phyloP scores from a whole-genome alignment of 495 filamentous ascomycete species.

The Talaromyces wortmannii region DNA sequence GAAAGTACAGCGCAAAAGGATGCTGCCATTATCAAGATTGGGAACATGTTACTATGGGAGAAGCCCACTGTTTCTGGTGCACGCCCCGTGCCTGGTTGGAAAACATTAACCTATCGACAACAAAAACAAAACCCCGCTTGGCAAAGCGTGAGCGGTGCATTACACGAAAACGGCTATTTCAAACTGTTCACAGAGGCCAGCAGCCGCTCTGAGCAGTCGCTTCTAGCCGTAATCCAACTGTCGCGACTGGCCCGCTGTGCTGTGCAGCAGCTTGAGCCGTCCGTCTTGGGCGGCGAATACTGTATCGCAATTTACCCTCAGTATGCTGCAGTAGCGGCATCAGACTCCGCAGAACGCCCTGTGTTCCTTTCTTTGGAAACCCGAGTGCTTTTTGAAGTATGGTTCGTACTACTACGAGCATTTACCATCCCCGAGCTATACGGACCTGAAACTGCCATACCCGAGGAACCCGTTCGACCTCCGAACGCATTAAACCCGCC shows the following conservation, averaged over 20 bases:
- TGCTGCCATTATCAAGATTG: constrained; percentile 91
- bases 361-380: constrained; percentile 82
- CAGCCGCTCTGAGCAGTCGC: not conserved
- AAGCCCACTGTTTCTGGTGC: constrained; percentile 36
- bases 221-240: constrained; percentile 80
- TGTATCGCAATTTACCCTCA: constrained; percentile 88
- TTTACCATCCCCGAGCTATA: constrained; percentile 95
- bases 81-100: constrained; percentile 29
- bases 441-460: constrained; percentile 40
- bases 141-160: constrained; percentile 84
- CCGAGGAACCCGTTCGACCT: constrained; percentile 18
- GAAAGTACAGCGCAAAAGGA: constrained; percentile 61
- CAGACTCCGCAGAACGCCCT: constrained; percentile 36
- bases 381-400: constrained; percentile 87
- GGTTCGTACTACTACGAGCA: constrained; percentile 88
- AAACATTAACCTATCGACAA: constrained; percentile 47
- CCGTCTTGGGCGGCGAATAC: constrained; percentile 90
- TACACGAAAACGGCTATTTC: constrained; percentile 93
- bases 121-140: constrained; percentile 56
- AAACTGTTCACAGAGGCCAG: constrained; percentile 83
- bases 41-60: constrained; percentile 90
- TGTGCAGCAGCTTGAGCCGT: constrained; percentile 80
- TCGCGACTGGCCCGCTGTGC: constrained; percentile 83
- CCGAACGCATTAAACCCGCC: constrained; percentile 14
- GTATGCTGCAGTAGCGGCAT: constrained; percentile 60